Evolutionary conservation across 2,329 filamentous ascomycete species (phyloP), one percentile per base, ranked within the genome.

Genomic region (Teratosphaeria gauchensis): DNA sequence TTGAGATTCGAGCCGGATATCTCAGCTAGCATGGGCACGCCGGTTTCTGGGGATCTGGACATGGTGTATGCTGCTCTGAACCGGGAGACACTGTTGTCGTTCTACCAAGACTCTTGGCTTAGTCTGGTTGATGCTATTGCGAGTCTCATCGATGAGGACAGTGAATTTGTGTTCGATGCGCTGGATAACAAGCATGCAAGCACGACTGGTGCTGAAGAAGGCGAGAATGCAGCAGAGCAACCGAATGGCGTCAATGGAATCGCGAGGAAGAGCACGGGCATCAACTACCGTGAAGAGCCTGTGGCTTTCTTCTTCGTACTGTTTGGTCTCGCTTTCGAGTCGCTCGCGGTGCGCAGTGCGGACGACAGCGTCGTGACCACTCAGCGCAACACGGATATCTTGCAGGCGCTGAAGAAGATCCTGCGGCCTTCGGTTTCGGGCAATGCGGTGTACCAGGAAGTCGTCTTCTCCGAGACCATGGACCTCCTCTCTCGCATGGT

Each of bases 291-390:
- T 54, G 92, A 97, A 69, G 94, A 99, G 71, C 94, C 94, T 0
- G 90, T 97, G 1, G 94, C 94, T 0, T 99, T 99, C 80, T 99
- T 99, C 78, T 99, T 99, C 68, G 92, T 99, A 14, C 82, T 99
- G 0, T 99, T 97, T 67, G 94, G 94, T 11, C 86, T 99, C 59
- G 91, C 92, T 0, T 97, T 99, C 66, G 95, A 99, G 74, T 92
- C 95, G 19, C 82, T 99, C 24, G 92, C 92, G 7, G 90, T 90
- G 6, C 85, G 91, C 53, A 86, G 88, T 4, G 90, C 88, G 6
- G 67, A 72, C 33, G 69, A 72, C 51, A 69, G 69, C 38, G 60
- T 68, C n/a, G 59, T 69, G 1, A 66, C 68, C 6, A 60, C 66
- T 31, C 69, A 71, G 54, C 68, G 71, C 28, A 72, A 72, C 24